Evolutionary conservation across 2,329 filamentous ascomycete genomes (phyloP), one percentile per base, ranked within the genome.

Genomic region (Nannizziopsis barbatae): DNA sequence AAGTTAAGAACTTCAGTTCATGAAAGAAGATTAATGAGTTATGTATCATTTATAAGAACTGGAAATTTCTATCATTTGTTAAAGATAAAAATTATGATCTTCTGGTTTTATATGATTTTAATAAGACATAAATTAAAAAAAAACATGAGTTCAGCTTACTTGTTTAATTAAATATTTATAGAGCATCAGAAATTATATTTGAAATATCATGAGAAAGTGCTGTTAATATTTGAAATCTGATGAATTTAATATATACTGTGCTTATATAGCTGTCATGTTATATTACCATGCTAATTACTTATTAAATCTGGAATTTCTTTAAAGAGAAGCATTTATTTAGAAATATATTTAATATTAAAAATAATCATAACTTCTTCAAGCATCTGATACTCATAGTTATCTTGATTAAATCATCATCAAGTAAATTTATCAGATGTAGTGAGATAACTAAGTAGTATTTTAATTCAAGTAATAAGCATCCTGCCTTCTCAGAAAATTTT

Each of bases 111-210:
- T 62, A 58, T 48, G 65, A 65, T 47, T 65, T 67, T 55, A 62
- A 63, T 7, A 57, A 33, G 7, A 31, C 42, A 18, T 4, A 32
- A 31, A 44, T 44, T 22, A 32, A 63, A 20, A 56, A 59, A 31
- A 55, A 59, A 58, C 52, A 55, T 8, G 45, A 57, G 12, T 53
- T 64, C 53, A 53, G 75, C 63, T 56, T 69, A 55, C 50, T 69
- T 60, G 53, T 75, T 65, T 40, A 77, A 60, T 60, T 58, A 10
- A 51, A 58, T 47, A 53, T 57, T 8, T 62, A 61, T 33, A 57
- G 57, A 37, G 58, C 58, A 11, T 60, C 61, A 11, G 61, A 63
- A 50, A 58, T 63, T 17, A 54, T 62, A 5, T 50, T 62, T 2
- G 49, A 56, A 31, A 52, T 50, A 14, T 52, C 56, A 1, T 62